Evolutionary conservation across 2,329 filamentous ascomycete species (phyloP), one percentile per base, ranked within the genome.

Genomic region (Aspergillus sp.): DNA sequence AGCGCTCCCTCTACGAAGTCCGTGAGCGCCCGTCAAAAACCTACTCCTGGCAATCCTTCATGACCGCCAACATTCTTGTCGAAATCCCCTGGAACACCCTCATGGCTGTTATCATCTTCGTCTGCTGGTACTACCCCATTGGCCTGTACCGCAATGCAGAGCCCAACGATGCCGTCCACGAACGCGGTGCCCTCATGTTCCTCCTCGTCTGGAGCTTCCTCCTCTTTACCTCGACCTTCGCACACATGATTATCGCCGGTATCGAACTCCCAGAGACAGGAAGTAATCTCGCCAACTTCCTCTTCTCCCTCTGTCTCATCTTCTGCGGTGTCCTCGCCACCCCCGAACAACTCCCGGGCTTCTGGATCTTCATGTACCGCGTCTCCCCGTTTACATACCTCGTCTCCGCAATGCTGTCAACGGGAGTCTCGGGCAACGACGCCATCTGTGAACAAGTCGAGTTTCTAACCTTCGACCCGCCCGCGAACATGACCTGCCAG

Each of bases 341-440:
- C 0, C 79, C 82, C 0, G 49, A 60, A 2, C 69, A 75, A 1
- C 74, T 89, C 2, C 85, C 85, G 0, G 75, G 80, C 1, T 89
- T 90, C 73, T 90, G 86, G 86, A 81, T 82, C 55, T 89, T 88
- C 71, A 88, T 88, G 84, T 86, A 88, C 67, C 77, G 80, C 33
- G 73, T 82, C 30, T 82, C 78, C 0, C 83, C 83, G 0, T 83
- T 87, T 52, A 86, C 82, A 0, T 88, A 87, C 45, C 70, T 74
- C 9, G 71, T 76, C 19, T 70, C 71, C 7, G 67, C 68, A n/a
- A 67, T 75, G 54, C 49, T 70, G 10, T 67, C 69, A 1, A 70
- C 67, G 2, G 70, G 67, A 41, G 60, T 70, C 5, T 60, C 65
- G 1, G 61, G 63, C 27, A 53, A 61, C 0, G 32, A 47, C 0